Evolutionary conservation across 2,329 filamentous ascomycete species (phyloP).

Genomic region (Metarhizium rileyi): DNA sequence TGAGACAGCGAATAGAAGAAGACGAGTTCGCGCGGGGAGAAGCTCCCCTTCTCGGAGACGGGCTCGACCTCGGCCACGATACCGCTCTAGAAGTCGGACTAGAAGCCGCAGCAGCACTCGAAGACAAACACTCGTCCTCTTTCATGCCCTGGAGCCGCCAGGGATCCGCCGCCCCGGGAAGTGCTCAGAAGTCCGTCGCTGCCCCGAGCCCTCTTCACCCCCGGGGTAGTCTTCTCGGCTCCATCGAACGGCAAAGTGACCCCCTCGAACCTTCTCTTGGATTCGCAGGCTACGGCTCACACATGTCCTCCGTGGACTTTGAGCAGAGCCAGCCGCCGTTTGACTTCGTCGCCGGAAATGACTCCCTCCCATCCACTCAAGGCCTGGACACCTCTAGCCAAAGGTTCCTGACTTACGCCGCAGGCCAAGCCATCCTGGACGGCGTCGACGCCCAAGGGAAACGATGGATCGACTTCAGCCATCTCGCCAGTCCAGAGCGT

Average conservation of each 20-base stretch:
- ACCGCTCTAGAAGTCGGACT: constrained; percentile 56
- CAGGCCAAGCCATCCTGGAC: constrained; percentile 24
- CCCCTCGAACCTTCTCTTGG: constrained; percentile 20
- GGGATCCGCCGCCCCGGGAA: constrained; percentile 30
- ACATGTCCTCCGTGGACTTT: constrained; percentile 22
- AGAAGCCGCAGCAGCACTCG: constrained; percentile 54
- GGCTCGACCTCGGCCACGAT: constrained; percentile 27
- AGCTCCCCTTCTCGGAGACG: constrained; percentile 16
- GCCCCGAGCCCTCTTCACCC: constrained; percentile 29
- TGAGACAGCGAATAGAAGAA: constrained; percentile 24
- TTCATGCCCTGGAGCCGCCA: constrained; percentile 43
- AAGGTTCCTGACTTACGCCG: constrained; percentile 36
- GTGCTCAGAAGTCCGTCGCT: constrained; percentile 22
- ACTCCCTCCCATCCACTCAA: constrained; percentile 22
- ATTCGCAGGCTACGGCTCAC: constrained; percentile 24
- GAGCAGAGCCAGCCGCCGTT: constrained; percentile 11
- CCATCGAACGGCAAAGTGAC: constrained; percentile 40
- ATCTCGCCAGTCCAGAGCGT: constrained; percentile 50
- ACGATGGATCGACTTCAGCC: constrained; percentile 54
- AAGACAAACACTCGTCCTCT: constrained; percentile 51
- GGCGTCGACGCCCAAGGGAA: constrained; percentile 23
- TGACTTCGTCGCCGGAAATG: constrained; percentile 12
- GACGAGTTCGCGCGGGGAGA: constrained; percentile 19
- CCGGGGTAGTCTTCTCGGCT: constrained; percentile 25
- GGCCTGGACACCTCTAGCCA: constrained; percentile 35